Conservation (phyloP, 1,139 yeast species). For the Zygosaccharomyces sapae region DNA sequence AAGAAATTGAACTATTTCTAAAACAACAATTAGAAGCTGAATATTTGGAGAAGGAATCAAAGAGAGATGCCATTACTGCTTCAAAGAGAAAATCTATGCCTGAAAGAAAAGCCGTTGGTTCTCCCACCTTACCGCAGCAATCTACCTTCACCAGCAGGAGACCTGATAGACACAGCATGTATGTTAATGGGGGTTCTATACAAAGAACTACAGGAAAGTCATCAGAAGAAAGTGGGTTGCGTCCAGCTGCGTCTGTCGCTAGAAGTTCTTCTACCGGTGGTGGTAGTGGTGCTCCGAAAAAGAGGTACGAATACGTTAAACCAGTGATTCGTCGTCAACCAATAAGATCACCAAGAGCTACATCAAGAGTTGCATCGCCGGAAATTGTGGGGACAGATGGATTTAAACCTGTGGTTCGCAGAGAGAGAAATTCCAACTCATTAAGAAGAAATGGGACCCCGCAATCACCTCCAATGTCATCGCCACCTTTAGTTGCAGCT, state of each 20-base stretch:
- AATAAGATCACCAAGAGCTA: conserved; percentile 18
- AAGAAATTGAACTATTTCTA: conserved; percentile 23
- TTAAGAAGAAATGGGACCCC: neutral
- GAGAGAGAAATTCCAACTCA: neutral
- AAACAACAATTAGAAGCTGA: conserved; percentile 28
- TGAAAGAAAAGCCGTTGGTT: conserved; percentile 7
- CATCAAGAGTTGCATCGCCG: neutral
- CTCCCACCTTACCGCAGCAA: conserved; percentile 8
- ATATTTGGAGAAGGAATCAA: conserved; percentile 11
- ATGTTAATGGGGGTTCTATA: conserved; percentile 10
- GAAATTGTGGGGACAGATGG: conserved; percentile 1
- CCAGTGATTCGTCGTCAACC: conserved; percentile 25
- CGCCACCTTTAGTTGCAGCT: neutral
- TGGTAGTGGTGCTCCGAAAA: conserved; percentile 10
- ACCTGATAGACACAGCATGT: conserved; percentile 7
- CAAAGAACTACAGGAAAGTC: conserved; percentile 5
- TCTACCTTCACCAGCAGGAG: neutral
- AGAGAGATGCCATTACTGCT: neutral
- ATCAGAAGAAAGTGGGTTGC: conserved; percentile 5
- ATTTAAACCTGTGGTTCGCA: neutral
- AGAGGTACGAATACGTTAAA: conserved; percentile 23
- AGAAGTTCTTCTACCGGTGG: conserved; percentile 7
- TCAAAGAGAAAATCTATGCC: conserved; percentile 7
- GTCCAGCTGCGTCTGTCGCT: conserved; percentile 5
- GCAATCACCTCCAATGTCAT: neutral